Evolutionary conservation across 2,329 filamentous ascomycete species (phyloP).

Genomic region (Colletotrichum lindemuthianum): DNA sequence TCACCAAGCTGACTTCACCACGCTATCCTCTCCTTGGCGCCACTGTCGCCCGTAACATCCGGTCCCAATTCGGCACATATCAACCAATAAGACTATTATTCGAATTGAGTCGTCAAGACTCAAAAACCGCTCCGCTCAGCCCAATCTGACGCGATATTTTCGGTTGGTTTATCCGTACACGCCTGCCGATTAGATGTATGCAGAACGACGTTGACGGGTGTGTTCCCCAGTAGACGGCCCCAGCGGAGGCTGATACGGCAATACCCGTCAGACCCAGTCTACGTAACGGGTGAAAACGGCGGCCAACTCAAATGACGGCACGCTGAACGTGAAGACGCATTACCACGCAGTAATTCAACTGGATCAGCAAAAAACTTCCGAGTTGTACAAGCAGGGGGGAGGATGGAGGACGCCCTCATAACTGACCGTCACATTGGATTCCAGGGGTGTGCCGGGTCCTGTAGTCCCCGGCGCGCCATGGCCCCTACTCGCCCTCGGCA

Average conservation of each 20-base stretch:
- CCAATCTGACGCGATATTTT: no score
- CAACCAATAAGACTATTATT: no score
- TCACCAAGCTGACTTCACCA: conserved; percentile 12
- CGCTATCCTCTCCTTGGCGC: conserved; percentile 21
- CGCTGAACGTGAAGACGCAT: not conserved
- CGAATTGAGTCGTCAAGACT: no score
- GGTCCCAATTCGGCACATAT: not conserved
- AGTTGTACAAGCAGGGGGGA: conserved; percentile 22
- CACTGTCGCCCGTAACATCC: conserved; percentile 6
- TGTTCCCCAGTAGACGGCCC: conserved; percentile 1
- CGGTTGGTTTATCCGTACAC: no score
- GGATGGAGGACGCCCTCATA: conserved; percentile 15
- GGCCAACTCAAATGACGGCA: conserved; percentile 16
- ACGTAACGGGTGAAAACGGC: conserved; percentile 16
- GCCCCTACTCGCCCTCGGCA: conserved; percentile 16
- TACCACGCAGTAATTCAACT: conserved; percentile 9
- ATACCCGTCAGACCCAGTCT: not conserved
- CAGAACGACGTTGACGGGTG: no score
- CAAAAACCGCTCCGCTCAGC: no score
- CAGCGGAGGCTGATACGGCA: no score
- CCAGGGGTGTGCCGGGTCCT: conserved; percentile 18
- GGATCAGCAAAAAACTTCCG: conserved; percentile 23
- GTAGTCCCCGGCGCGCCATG: conserved; percentile 25
- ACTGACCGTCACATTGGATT: conserved; percentile 16
- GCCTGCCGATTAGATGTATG: no score